Evolutionary conservation across 2,329 filamentous ascomycete genomes (phyloP).

Genomic region (Aspergillus udagawae): DNA sequence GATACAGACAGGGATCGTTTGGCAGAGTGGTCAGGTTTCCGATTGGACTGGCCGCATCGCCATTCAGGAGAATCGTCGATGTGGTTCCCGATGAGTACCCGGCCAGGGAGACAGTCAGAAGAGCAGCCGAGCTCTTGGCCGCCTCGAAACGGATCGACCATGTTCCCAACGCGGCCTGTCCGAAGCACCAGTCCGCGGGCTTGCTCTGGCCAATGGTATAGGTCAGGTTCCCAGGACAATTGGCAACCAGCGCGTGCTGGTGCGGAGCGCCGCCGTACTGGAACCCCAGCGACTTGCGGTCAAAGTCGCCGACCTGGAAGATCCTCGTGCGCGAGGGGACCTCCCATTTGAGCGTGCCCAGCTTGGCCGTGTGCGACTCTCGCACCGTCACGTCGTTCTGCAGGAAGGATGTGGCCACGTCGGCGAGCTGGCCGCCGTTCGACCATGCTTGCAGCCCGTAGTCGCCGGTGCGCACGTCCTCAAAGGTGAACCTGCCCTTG

Average conservation of each 20-base stretch:
- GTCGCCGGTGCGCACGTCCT: constrained; percentile 41
- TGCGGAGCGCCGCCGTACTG: constrained; percentile 41
- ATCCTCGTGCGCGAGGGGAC: constrained; percentile 38
- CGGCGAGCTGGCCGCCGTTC: constrained; percentile 42
- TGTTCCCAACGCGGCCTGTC: constrained; percentile 38
- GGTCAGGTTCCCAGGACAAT: constrained; percentile 44
- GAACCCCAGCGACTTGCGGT: constrained; percentile 46
- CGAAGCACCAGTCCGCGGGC: constrained; percentile 49
- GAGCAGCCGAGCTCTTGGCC: constrained; percentile 22
- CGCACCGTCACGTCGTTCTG: constrained; percentile 40
- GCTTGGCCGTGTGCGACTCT: constrained; percentile 30
- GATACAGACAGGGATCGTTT: constrained; percentile 47
- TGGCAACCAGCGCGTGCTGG: constrained; percentile 43
- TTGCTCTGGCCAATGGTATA: constrained; percentile 40
- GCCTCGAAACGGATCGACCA: constrained; percentile 33
- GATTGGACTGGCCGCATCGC: constrained; percentile 29
- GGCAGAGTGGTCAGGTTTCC: constrained; percentile 40
- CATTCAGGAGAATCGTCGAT: constrained; percentile 42
- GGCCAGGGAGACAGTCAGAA: constrained; percentile 43
- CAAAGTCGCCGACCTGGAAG: constrained; percentile 49
- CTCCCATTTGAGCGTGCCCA: constrained; percentile 42
- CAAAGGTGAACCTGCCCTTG: constrained; percentile 42
- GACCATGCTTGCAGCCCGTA: constrained; percentile 52
- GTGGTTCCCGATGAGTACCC: constrained; percentile 44
- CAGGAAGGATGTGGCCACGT: constrained; percentile 45